Conservation (phyloP, 2,329 filamentous ascomycete genomes). For the Botryosphaeria dothidea region DNA sequence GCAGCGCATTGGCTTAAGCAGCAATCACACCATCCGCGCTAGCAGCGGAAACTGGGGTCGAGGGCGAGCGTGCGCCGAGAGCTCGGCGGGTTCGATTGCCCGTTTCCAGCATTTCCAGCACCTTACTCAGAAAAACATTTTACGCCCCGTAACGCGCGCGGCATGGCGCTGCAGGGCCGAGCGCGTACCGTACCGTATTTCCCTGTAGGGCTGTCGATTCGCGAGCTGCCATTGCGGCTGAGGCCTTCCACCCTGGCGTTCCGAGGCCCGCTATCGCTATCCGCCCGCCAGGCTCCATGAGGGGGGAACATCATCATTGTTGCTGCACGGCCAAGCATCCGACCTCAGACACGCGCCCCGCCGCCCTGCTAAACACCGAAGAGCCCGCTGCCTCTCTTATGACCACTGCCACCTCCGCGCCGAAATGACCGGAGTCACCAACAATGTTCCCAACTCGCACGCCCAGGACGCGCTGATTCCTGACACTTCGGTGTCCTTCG, state of each 20-base stretch:
- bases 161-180: neutral
- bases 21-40: slow-evolving; percentile 19
- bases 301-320: neutral
- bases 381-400: slow-evolving; percentile 34
- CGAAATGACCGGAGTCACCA: slow-evolving; percentile 37
- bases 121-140: slow-evolving; percentile 14
- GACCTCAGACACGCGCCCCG: neutral
- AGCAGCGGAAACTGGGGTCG: slow-evolving; percentile 8
- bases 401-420: slow-evolving; percentile 28
- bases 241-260: neutral
- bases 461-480: slow-evolving; percentile 36
- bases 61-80: slow-evolving; percentile 6
- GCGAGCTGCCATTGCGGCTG: neutral
- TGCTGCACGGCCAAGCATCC: slow-evolving; percentile 1
- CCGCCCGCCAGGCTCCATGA: neutral
- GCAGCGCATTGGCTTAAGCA: slow-evolving; percentile 16
- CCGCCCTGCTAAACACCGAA: neutral
- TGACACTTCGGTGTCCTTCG: slow-evolving; percentile 49
- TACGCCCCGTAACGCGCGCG: neutral
- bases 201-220: neutral
- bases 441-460: slow-evolving; percentile 37
- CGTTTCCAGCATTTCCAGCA: neutral
- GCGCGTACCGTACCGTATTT: neutral
- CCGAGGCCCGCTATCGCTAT: neutral
- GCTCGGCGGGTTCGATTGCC: slow-evolving; percentile 10